A percentile compares a stretch with the other conserved stretches of the same genome.
Evolutionary conservation across 768 basidiomycete genomes (phyloP).

Genomic region (Lactarius psammicola): DNA sequence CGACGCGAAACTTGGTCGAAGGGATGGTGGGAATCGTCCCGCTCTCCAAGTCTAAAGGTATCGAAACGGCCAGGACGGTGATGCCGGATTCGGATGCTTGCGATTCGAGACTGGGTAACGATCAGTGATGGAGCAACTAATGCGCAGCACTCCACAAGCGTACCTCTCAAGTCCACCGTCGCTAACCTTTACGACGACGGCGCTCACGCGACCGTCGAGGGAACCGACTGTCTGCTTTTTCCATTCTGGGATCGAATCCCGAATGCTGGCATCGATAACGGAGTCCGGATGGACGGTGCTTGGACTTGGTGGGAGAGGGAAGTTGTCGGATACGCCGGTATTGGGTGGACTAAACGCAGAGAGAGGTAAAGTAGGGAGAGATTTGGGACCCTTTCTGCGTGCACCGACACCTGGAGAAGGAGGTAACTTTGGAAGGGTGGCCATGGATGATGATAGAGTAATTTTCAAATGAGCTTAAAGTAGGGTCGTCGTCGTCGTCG

Average conservation of each 20-base stretch:
- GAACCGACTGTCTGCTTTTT: constrained; percentile 49
- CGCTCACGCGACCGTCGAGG: constrained; percentile 47
- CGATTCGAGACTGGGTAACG: constrained; percentile 24
- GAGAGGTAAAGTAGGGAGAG: constrained; percentile 67
- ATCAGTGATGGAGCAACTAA: not conserved
- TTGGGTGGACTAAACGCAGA: constrained; percentile 76
- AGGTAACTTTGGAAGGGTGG: constrained; percentile 30
- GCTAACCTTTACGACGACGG: constrained; percentile 44
- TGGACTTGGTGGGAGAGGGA: constrained; percentile 68
- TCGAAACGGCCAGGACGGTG: constrained; percentile 50
- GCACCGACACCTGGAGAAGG: constrained; percentile 45
- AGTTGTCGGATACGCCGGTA: constrained; percentile 61
- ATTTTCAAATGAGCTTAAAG: not conserved
- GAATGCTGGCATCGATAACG: constrained; percentile 69
- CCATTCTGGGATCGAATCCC: constrained; percentile 48
- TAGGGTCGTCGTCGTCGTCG: not conserved
- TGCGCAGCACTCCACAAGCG: constrained; percentile 29
- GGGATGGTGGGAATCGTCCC: constrained; percentile 41
- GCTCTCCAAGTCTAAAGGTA: constrained; percentile 60
- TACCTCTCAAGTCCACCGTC: constrained; percentile 44
- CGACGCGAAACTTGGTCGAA: constrained; percentile 43
- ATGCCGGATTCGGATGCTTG: constrained; percentile 24
- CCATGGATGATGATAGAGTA: constrained; percentile 1
- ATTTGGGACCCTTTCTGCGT: constrained; percentile 62
- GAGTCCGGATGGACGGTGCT: constrained; percentile 59